phyloP scores from a whole-genome alignment of 495 filamentous ascomycete species.

The Penicillium simplicissimum region DNA sequence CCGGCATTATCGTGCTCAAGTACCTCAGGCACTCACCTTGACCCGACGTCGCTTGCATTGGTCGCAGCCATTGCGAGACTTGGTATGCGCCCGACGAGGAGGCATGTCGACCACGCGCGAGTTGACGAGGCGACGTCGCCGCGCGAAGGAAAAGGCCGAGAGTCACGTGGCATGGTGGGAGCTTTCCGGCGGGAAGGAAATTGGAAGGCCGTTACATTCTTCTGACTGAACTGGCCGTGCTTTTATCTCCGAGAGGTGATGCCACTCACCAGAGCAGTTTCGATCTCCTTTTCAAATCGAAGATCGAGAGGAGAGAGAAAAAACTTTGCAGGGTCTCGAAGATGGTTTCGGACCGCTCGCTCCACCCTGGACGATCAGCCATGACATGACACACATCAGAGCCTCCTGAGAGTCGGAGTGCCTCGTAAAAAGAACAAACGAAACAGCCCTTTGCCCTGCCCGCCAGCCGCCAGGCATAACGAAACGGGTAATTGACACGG shows the following conservation, averaged over 20 bases:
- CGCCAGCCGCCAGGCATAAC: no score
- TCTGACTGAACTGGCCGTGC: neutral
- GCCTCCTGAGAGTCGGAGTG: neutral
- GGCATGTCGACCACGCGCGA: slow-evolving; percentile 26
- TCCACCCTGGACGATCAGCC: slow-evolving; percentile 1
- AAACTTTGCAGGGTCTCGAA: neutral
- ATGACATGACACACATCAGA: slow-evolving; percentile 3
- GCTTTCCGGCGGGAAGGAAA: no score
- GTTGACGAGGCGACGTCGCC: slow-evolving; percentile 8
- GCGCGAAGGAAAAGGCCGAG: slow-evolving; percentile 9
- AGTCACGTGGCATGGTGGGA: slow-evolving; percentile 10
- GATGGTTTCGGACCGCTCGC: neutral
- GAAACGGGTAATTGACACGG: no score
- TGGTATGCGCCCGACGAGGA: slow-evolving; percentile 52
- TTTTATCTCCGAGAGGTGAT: slow-evolving; percentile 3
- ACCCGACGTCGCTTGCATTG: slow-evolving; percentile 60
- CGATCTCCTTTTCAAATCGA: neutral
- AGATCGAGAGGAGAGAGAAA: neutral
- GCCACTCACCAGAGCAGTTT: neutral
- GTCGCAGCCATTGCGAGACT: slow-evolving; percentile 58
- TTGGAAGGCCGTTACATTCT: no score
- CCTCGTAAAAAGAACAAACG: neutral
- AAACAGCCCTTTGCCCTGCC: neutral
- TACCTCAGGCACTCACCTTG: slow-evolving; percentile 40
- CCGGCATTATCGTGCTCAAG: neutral